A percentile compares a stretch with the other conserved stretches of the same genome.
These are phyloP conservation scores for Ceratobasidium sp. DNA, from an alignment of 1,284 basidiomycete species.

Conservation along the genomic window DNA sequence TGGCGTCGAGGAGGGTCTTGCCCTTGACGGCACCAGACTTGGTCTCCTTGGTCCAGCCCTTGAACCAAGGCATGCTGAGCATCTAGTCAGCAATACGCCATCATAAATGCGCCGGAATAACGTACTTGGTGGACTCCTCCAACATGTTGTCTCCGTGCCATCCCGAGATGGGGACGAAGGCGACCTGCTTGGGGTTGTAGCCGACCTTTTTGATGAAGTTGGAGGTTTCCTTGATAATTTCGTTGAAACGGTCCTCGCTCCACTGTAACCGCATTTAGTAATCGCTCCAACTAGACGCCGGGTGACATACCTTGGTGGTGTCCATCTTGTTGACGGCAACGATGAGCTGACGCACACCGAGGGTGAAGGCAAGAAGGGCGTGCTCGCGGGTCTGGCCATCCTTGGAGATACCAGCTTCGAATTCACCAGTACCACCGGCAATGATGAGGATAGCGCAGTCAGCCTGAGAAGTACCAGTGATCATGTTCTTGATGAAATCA, in stretches of 20 bases:
- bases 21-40: slow-evolving; percentile 93
- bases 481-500: slow-evolving; percentile 99
- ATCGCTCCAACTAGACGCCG: slow-evolving; percentile 41
- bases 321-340: slow-evolving; percentile 99
- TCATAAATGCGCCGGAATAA: slow-evolving; percentile 43
- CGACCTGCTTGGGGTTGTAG: slow-evolving; percentile 98
- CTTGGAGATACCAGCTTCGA: slow-evolving; percentile 99
- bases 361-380: slow-evolving; percentile 99
- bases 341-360: slow-evolving; percentile 99
- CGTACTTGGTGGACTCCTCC: slow-evolving; percentile 92
- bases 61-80: slow-evolving; percentile 97
- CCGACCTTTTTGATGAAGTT: slow-evolving; percentile 99
- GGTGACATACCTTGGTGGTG: slow-evolving; percentile 79
- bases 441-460: slow-evolving; percentile 99
- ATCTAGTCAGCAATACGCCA: slow-evolving; percentile 41
- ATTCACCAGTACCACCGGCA: slow-evolving; percentile 98
- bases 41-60: slow-evolving; percentile 97
- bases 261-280: slow-evolving; percentile 61
- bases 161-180: slow-evolving; percentile 99
- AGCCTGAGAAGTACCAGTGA: slow-evolving; percentile 99
- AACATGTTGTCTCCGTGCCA: slow-evolving; percentile 99
- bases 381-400: slow-evolving; percentile 99
- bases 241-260: slow-evolving; percentile 99
- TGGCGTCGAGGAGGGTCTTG: slow-evolving; percentile 99
- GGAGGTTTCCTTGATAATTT: slow-evolving; percentile 99